phyloP scores from a whole-genome alignment of 78 protist species.

The Anaeramoeba ignava region DNA sequence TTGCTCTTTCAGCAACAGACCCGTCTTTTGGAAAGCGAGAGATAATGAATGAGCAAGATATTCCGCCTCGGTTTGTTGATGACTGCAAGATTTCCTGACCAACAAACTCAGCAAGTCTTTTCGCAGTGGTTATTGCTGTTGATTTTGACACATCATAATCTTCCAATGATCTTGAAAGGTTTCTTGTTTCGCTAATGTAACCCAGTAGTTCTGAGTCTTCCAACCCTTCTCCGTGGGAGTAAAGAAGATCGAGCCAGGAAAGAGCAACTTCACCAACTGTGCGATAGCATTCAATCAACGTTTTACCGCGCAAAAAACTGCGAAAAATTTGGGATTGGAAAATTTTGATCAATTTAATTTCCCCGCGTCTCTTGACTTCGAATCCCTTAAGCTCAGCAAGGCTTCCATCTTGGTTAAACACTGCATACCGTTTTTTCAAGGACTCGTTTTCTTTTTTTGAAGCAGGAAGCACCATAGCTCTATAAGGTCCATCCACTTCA shows the following conservation, averaged over 20 bases:
- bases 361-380: constrained; percentile 97
- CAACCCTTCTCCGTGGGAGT: constrained; percentile 31
- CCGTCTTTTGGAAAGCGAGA: constrained; percentile 62
- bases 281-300: constrained; percentile 67
- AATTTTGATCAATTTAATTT: constrained; percentile 82
- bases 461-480: constrained; percentile 92
- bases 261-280: constrained; percentile 72
- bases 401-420: constrained; percentile 74
- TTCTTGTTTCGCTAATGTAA: constrained; percentile 61
- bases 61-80: constrained; percentile 82
- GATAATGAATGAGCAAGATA: constrained; percentile 69
- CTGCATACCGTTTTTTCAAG: constrained; percentile 74
- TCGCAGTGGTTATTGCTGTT: constrained; percentile 54
- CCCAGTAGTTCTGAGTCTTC: constrained; percentile 73
- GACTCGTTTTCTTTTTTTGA: constrained; percentile 66
- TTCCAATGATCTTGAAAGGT: constrained; percentile 64
- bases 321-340: constrained; percentile 81
- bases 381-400: constrained; percentile 96
- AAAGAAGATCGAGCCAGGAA: constrained; percentile 76
- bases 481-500: constrained; percentile 99
- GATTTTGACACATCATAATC: constrained; percentile 67
- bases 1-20: constrained; percentile 86
- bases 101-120: constrained; percentile 63
- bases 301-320: constrained; percentile 37
- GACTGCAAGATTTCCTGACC: constrained; percentile 81